Base-by-base conservation (phyloP, 495 filamentous ascomycete species). In the Coniosporium apollinis region DNA sequence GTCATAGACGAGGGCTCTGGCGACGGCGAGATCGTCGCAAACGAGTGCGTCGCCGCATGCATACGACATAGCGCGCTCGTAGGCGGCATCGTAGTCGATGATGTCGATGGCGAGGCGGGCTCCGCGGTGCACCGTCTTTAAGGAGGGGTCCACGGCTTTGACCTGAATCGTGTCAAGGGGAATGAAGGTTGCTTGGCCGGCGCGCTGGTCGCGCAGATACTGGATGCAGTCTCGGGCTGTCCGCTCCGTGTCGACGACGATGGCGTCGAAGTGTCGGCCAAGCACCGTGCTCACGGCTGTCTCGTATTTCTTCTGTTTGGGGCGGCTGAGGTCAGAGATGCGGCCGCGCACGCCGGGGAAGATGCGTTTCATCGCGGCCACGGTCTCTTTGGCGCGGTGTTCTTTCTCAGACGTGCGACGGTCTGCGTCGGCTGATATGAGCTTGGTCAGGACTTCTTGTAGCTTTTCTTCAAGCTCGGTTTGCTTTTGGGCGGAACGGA, bases 111-210 rank as follows among this genome's bases (percentile, higher is more conserved):
- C 91, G 40, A 91, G 71, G 17, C 91, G 77, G 70, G 79, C 77
- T 5, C 76, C 79, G 10, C 77, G 73, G 35, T 84, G 68, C 53
- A 93, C 78, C 28, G 85, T 81, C 59, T 94, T 94, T 28, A 96
- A 56, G 43, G 80, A 86, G 9, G 83, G 82, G 50, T 91, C 89
- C 37, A 83, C 67, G 7, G 79, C 72, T 48, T 78, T 83, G 48
- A 92, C 82, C 45, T 94, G 89, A 49, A 99, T 94, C 17, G 92
- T 94, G 58, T 99, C 89, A 9, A 96, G 67, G 0, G 89, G 89
- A 37, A 96, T 79, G 55, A 96, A 96, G 1, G 81, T 94, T 37
- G 84, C 75, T 42, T 83, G 81, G 17, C 80, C 74, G 15, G 75
- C 70, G 22, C 79, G 74, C 49, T 94, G 84, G 36, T 94, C 85